These are phyloP conservation scores for Phytophthora pisi DNA, from an alignment of 352 stramenopile genomes.

Conservation along the genomic window DNA sequence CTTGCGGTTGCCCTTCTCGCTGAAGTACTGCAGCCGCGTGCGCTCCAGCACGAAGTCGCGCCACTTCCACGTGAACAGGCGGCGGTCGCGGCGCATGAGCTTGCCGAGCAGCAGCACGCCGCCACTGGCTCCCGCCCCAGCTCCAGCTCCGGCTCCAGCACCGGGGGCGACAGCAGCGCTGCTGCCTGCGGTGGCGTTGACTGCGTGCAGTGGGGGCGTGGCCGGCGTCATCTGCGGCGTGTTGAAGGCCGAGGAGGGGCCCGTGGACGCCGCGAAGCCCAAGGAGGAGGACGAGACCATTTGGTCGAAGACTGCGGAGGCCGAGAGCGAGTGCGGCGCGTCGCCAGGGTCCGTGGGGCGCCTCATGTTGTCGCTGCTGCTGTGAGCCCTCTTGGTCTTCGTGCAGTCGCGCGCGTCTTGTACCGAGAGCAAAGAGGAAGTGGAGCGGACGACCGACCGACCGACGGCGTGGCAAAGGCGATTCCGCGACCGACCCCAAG, in stretches of 20 bases:
- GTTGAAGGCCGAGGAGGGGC: background rate
- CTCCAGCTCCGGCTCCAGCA: too few relatives aligned
- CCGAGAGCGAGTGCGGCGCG: background rate
- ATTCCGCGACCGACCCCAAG: too few relatives aligned
- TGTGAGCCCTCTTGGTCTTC: too few relatives aligned
- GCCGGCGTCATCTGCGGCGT: background rate
- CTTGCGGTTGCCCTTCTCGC: slow-evolving; percentile 74
- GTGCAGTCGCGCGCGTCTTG: background rate
- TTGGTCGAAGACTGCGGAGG: slow-evolving; percentile 8
- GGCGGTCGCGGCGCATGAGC: slow-evolving; percentile 77
- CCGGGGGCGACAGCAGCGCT: too few relatives aligned
- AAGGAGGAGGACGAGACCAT: background rate
- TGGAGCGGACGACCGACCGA: too few relatives aligned
- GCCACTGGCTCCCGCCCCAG: slow-evolving; percentile 6
- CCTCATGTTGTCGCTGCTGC: background rate
- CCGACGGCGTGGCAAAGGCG: too few relatives aligned
- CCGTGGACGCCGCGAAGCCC: slow-evolving; percentile 6
- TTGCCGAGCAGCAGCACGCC: slow-evolving; percentile 66
- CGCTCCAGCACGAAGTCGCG: slow-evolving; percentile 81
- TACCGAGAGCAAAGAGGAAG: background rate
- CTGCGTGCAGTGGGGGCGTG: background rate
- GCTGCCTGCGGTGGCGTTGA: background rate
- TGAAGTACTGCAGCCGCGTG: slow-evolving; percentile 78
- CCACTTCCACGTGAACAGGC: slow-evolving; percentile 86
- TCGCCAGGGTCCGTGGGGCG: background rate